Percentiles rank a stretch among this genome's conserved stretches.
Conservation (phyloP, 1,139 yeast genomes). For the Meyerozyma athensensis region DNA sequence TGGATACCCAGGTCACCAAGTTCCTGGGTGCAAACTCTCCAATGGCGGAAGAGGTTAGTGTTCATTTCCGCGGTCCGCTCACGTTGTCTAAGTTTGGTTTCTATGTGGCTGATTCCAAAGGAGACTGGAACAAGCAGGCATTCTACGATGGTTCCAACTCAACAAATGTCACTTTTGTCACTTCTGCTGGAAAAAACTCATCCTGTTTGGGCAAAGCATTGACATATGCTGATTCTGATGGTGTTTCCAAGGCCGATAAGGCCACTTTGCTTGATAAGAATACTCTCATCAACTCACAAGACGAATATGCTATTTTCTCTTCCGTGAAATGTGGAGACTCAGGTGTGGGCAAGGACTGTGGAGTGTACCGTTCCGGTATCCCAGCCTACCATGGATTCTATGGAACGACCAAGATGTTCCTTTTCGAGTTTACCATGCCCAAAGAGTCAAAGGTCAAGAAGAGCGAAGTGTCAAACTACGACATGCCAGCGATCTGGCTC, state of each 20-base stretch:
- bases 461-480: slow-evolving; percentile 49
- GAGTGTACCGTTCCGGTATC: slow-evolving; percentile 77
- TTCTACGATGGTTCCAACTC: slow-evolving; percentile 59
- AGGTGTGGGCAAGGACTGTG: slow-evolving; percentile 60
- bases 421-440: slow-evolving; percentile 92
- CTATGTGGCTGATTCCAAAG: slow-evolving; percentile 27
- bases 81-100: slow-evolving; percentile 71
- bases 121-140: slow-evolving; percentile 65
- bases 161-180: slow-evolving; percentile 75
- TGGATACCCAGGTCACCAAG: slow-evolving; percentile 45
- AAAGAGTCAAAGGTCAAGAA: slow-evolving; percentile 42
- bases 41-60: slow-evolving; percentile 80
- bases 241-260: slow-evolving; percentile 57
- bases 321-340: slow-evolving; percentile 55
- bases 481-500: slow-evolving; percentile 97
- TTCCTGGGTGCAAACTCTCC: slow-evolving; percentile 82
- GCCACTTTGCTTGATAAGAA: slow-evolving; percentile 61
- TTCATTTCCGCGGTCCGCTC: slow-evolving; percentile 94
- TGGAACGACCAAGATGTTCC: slow-evolving; percentile 73
- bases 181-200: slow-evolving; percentile 74
- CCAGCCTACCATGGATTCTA: slow-evolving; percentile 94
- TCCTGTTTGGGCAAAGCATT: slow-evolving; percentile 83
- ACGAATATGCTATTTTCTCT: slow-evolving; percentile 76
- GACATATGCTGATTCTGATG: slow-evolving; percentile 74
- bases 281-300: slow-evolving; percentile 58